Evolutionary conservation across 2,329 filamentous ascomycete genomes (phyloP), one percentile per base, ranked within the genome.

Genomic region (Dryadomyces quercivorus): DNA sequence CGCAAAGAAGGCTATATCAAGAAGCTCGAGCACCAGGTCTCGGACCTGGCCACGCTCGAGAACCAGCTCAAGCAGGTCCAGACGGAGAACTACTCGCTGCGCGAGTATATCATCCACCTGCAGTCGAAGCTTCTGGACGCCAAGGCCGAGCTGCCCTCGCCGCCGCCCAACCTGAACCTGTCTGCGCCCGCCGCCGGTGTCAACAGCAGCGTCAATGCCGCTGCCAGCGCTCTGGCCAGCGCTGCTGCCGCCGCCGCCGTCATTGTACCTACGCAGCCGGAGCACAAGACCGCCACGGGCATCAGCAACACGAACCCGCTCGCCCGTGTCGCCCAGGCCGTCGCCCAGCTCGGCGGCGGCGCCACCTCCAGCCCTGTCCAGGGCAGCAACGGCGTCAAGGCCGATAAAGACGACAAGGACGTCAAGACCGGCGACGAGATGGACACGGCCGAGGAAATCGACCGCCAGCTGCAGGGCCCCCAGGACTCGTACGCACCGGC

Each of bases 1-100:
- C 86, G 93, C 59, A 98, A 98, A 68, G 93, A 98, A 70, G 88
- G 88, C 48, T 96, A 98, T 68, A 98, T 98, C 69, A 95, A 95
- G 74, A 94, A 95, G 68, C 79, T 98, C 7, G 93, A 98, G 70
- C 86, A 93, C 66, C 88, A 97, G 67, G 89, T 96, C 52, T 84
- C 88, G 63, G 88, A 93, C 34, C 87, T 82, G 60, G 78, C 81
- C 61, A 77, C 82, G 18, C 80, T 95, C 69, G 86, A 90, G 61
- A 80, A 86, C 59, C 81, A 80, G 55, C 89, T 81, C 69, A 93
- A 95, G 68, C 73, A 77, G n/a, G 72, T 95, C 26, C 88, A 95
- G 65, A 76, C 81, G 31, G 92, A 98, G 68, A 95, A 96, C 70
- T 93, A 91, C 66, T 82, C 87, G 58, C 75, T 98, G 45, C 84